Evolutionary conservation across 768 basidiomycete species (phyloP).

Genomic region (Lactarius deliciosus): DNA sequence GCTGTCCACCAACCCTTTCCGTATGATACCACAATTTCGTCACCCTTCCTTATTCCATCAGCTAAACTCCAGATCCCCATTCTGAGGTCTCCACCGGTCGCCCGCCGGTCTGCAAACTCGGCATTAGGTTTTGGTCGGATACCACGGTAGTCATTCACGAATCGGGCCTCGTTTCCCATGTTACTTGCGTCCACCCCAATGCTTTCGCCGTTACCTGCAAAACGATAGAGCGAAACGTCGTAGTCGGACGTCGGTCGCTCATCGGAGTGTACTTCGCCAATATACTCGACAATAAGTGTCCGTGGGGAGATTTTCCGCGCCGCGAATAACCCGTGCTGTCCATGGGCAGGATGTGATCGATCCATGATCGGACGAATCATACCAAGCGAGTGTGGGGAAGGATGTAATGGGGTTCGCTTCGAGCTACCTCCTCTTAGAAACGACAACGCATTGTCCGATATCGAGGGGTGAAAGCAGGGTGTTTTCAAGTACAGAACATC

Average conservation of each 20-base stretch:
- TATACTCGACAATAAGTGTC: constrained; percentile 74
- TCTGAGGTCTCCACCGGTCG: constrained; percentile 56
- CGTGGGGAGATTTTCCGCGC: constrained; percentile 63
- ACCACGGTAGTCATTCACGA: constrained; percentile 90
- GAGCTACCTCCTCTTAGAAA: constrained; percentile 17
- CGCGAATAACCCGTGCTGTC: constrained; percentile 82
- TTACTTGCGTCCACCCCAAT: constrained; percentile 75
- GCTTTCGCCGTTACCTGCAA: constrained; percentile 46
- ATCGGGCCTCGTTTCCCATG: constrained; percentile 85
- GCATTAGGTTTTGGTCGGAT: constrained; percentile 69
- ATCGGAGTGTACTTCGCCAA: constrained; percentile 83
- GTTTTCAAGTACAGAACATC: constrained; percentile 53
- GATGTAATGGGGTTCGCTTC: constrained; percentile 13
- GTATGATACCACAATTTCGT: constrained; percentile 86
- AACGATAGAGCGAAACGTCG: constrained; percentile 76
- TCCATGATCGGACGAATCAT: constrained; percentile 57
- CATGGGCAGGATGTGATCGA: constrained; percentile 59
- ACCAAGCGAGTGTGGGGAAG: constrained; percentile 39
- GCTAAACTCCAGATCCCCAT: constrained; percentile 75
- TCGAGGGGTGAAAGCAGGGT: constrained; percentile 57
- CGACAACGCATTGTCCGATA: constrained; percentile 44
- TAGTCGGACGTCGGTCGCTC: constrained; percentile 77
- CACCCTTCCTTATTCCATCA: constrained; percentile 66
- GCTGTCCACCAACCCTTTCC: constrained; percentile 83
- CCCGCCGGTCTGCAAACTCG: constrained; percentile 59